Evolutionary conservation across 768 basidiomycete genomes (phyloP), one percentile per base, ranked within the genome.

Genomic region (Agrocybe praecox): DNA sequence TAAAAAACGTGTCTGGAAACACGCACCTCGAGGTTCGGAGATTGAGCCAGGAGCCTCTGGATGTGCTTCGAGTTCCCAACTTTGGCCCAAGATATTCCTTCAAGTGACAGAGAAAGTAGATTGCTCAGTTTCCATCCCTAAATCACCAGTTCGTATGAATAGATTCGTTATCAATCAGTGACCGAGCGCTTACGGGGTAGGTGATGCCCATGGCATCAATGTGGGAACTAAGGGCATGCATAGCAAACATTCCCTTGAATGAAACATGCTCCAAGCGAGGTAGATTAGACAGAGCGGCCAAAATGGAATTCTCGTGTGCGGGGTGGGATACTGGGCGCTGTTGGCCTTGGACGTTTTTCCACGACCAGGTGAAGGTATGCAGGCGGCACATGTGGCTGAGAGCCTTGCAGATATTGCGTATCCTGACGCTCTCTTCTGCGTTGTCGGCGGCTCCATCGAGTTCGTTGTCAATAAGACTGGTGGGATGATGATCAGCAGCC

Each of bases 351-450:
- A 59, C 60, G 22, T 62, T 65, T 43, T 67, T 70, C 67, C 72
- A 75, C 7, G 72, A 67, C 81, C 81, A 83, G 12, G 71, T 75
- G 58, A 83, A 81, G 9, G 70, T 69, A 24, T 67, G 67, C 26
- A 83, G 68, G 14, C 68, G 65, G 12, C 64, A 62, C 80, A 81
- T 81, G 57, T 80, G 68, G 19, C 68, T 56, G 9, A 83, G 64
- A 4, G 79, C 79, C 43, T 57, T 64, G 56, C 73, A 76, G 18
- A 82, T 68, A 58, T 80, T 73, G 49, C 64, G 60, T 45, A 78
- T 63, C 56, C 73, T 66, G 33, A 59, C 62, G 33, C 65, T 66
- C 61, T 76, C 77, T 23, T 70, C 67, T 24, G 67, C 61, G 56
- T 72, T 57, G 34, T 65, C 61, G 11, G 60, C 49, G 34, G 62